phyloP scores from a whole-genome alignment of 2,329 filamentous ascomycete genomes.

The Proliferodiscus dingleyae region DNA sequence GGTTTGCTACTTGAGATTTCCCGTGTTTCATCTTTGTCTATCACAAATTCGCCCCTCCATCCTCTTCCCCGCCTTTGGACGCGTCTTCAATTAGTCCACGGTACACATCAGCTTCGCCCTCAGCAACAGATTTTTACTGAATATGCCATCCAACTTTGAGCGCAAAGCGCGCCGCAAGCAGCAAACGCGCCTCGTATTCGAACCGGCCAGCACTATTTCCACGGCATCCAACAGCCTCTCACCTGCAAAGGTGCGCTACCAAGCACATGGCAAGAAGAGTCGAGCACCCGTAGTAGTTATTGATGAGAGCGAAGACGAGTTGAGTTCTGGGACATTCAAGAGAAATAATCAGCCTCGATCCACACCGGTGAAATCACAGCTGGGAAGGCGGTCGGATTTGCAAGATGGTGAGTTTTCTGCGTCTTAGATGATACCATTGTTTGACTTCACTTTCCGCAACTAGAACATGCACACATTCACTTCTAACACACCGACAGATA shows the following conservation, averaged over 20 bases:
- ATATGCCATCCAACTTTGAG: conserved; percentile 23
- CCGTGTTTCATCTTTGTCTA: too few relatives aligned
- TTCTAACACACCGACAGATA: not conserved
- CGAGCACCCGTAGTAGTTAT: not conserved
- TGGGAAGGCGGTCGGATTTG: conserved; percentile 1
- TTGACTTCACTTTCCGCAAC: too few relatives aligned
- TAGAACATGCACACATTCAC: too few relatives aligned
- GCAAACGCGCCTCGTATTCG: conserved; percentile 26
- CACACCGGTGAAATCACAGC: not conserved
- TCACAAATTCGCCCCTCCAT: too few relatives aligned
- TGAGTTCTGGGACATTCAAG: too few relatives aligned
- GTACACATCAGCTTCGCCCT: not conserved
- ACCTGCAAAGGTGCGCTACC: conserved; percentile 25
- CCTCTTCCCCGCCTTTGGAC: too few relatives aligned
- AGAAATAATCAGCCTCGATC: too few relatives aligned
- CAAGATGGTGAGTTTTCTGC: not conserved
- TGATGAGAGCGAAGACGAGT: not conserved
- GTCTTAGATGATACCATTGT: too few relatives aligned
- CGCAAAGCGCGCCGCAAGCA: conserved; percentile 22
- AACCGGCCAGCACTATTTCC: conserved; percentile 9
- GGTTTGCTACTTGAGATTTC: too few relatives aligned
- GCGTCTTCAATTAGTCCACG: too few relatives aligned
- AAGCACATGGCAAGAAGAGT: conserved; percentile 3
- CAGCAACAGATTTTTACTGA: too few relatives aligned
- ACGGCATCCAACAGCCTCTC: conserved; percentile 10